Base-by-base conservation (phyloP, 495 filamentous ascomycete species). In the Astrothelium macrocarpum region DNA sequence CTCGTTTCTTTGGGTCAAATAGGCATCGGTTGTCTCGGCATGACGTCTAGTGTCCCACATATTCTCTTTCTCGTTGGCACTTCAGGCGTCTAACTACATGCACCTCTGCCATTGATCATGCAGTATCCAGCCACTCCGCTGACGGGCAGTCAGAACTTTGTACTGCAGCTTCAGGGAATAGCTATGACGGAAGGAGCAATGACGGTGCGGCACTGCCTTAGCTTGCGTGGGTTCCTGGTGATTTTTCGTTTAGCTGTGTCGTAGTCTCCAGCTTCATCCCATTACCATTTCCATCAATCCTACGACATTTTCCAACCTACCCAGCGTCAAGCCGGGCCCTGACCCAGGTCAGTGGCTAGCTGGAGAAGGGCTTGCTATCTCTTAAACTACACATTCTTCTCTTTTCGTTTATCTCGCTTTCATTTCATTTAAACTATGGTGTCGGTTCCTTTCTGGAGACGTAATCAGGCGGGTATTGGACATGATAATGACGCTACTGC, bases 391-490 rank as follows among this genome's bases (percentile, higher is more conserved):
- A 5, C 5, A 5, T 39, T 5, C 34, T 39, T 29, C 49, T 34
- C n/a, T 34, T 12, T 36, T 26, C 20, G 10, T 36, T 60, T 31
- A 11, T 43, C 31, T 36, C 31, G 16, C 31, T 31, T 9, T 60
- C 59, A 10, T 11, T 36, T 7, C 12, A 20, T 31, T 11, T 25
- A 11, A 36, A 36, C 12, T 12, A 36, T 43, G 59, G 36, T 60
- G 20, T 43, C 59, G 26, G 0, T 29, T 11, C 25, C 49, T 56
- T 56, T 46, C 65, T 70, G 70, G 29, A 68, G 65, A 61, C 67
- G 66, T 34, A 68, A 70, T 31, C 69, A 66, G 59, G 59, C n/a
- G 10, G 32, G 18, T 45, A 31, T 0, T 1, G 45, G 7, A 4
- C 23, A 46, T 18, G 31, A 60, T 36, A 12, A 20, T 18, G 20